Base-by-base conservation (phyloP, 345 rosid genomes). In the Theobroma cacao region DNA sequence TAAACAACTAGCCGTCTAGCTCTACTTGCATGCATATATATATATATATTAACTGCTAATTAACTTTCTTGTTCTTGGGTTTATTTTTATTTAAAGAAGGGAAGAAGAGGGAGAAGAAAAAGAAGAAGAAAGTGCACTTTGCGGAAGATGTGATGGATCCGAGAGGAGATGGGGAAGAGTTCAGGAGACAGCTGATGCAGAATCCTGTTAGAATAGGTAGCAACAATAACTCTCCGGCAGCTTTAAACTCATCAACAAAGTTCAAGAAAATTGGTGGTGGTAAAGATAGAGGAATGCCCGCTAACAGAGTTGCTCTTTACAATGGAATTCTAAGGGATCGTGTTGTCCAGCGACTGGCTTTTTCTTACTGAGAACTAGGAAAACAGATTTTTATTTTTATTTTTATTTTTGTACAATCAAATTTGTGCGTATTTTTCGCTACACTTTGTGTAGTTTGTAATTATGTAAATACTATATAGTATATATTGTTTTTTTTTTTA, bases 271-370 rank as follows among this genome's bases (percentile, higher is more conserved):
- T 5, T 9, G 75, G 75, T 4, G 68, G 66, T 9, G 45, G 15
- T 26, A 67, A 71, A 48, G 80, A 26, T 22, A 78, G 82, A 36
- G 85, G 80, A 85, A 89, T 90, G 88, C 93, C 93, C n/a, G 91
- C 83, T 24, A 90, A 92, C 63, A 88, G 94, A 80, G 66, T 78
- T 62, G 97, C 93, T 63, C 91, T 92, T 14, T 92, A 90, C 84
- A 85, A 83, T 68, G 97, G 91, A 15, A 89, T 89, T 62, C 84
- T 90, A 7, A 86, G 88, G 34, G 97, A 92, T 83, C 97, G 93
- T 43, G 82, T 59, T 72, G 78, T 81, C 53, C 90, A 86, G 4
- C 87, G 93, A 71, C 47, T 86, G 77, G 82, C 87, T 50, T 88
- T 80, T 76, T 84, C 91, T 18, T 82, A n/a, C 36, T 88, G 78